A percentile compares a stretch with the other conserved stretches of the same genome.
phyloP scores from a whole-genome alignment of 2,329 filamentous ascomycete genomes.

The Fusarium robinianum region DNA sequence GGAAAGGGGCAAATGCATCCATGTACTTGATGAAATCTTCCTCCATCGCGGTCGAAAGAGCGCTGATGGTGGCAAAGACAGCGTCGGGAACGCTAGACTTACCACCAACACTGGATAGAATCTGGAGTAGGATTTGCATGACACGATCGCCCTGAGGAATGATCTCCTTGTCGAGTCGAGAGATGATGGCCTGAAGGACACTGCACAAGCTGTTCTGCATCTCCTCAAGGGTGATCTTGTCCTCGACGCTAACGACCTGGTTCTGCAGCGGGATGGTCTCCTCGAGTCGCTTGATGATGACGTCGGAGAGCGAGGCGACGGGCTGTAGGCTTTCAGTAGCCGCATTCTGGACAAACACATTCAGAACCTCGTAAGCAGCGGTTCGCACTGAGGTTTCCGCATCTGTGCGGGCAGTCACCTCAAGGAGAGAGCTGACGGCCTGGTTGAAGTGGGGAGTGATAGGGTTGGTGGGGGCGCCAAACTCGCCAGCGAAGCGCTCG shows the following conservation, averaged over 20 bases:
- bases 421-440: slow-evolving; percentile 82
- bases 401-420: slow-evolving; percentile 81
- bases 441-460: slow-evolving; percentile 92
- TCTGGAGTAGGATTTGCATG: slow-evolving; percentile 85
- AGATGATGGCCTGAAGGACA: slow-evolving; percentile 88
- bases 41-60: slow-evolving; percentile 88
- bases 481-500: slow-evolving; percentile 89
- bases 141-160: slow-evolving; percentile 88
- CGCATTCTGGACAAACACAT: slow-evolving; percentile 89
- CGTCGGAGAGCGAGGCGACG: slow-evolving; percentile 80
- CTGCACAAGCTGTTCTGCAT: slow-evolving; percentile 96
- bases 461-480: slow-evolving; percentile 75
- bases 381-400: slow-evolving; percentile 89
- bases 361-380: slow-evolving; percentile 95
- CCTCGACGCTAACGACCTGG: slow-evolving; percentile 96
- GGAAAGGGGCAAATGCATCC: slow-evolving; percentile 89
- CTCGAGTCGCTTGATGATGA: slow-evolving; percentile 89
- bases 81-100: slow-evolving; percentile 96
- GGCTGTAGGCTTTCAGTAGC: slow-evolving; percentile 82
- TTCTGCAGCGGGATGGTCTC: slow-evolving; percentile 86
- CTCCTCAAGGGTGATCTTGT: slow-evolving; percentile 93
- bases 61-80: slow-evolving; percentile 88
- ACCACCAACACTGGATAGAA: slow-evolving; percentile 74
- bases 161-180: slow-evolving; percentile 89
- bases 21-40: slow-evolving; percentile 97